Base-by-base conservation (phyloP, 75 land plant genomes). In the Adiantum capillusveneris region DNA sequence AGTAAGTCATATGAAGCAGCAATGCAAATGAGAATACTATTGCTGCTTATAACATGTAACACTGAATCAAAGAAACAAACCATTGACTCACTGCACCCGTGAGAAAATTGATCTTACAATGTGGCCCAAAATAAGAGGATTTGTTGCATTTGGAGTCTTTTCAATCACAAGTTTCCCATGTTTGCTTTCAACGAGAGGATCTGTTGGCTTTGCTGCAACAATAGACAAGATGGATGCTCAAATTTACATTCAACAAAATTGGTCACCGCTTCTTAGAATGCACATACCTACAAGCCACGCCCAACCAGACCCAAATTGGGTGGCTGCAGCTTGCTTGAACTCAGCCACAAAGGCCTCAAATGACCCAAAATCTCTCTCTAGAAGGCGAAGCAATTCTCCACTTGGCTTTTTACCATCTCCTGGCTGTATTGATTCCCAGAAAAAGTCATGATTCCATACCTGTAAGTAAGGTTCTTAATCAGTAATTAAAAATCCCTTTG, bases 361-460 rank as follows among this genome's bases (percentile, higher is more conserved):
- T 13, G 90, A 80, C 9, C 81, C 94, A 75, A 88, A 86, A 46
- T 80, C 78, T 55, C 73, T 83, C 25, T 83, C 84, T 28, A 89
- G 83, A 17, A 83, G 79, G 37, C 70, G 61, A 29, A 75, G 76
- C 1, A 85, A 20, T 43, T 85, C 95, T 31, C 80, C 68, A 45
- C 56, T 68, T 18, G 95, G 94, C 75, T 68, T 56, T 54, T 75
- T 78, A 16, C 94, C 94, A 26, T 90, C 94, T 49, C 75, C 73
- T 0, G 86, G 90, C 57, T 77, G 73, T 71, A 88, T 77, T 29
- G 81, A 80, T 65, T 83, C 80, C 90, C 89, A 88, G 64, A 88
- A 88, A 53, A 88, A 88, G 68, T 88, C 90, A 64, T 88, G 90
- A 60, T 82, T 88, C 90, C 94, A 88, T 1, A 80, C 71, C 94